These are phyloP conservation scores for Yarrowia phangngaensis DNA, from an alignment of 805 yeast species.

Conservation along the genomic window DNA sequence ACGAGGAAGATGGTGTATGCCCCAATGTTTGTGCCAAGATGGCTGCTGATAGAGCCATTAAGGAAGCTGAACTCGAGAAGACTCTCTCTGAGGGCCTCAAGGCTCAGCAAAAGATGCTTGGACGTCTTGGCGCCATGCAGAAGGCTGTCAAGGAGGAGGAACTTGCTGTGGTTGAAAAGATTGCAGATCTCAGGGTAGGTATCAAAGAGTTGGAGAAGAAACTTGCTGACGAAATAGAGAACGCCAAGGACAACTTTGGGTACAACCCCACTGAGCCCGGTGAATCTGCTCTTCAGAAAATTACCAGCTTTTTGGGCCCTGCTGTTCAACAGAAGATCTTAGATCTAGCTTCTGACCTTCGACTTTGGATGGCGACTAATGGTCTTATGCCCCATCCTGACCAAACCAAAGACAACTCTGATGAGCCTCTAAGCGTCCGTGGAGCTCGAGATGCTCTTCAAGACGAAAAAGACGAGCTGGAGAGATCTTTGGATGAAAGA, in stretches of 20 bases:
- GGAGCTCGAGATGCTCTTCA: constrained; percentile 30
- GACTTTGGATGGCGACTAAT: constrained; percentile 9
- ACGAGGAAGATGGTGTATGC: constrained; percentile 61
- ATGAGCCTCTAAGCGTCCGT: constrained; percentile 28
- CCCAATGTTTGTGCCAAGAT: constrained; percentile 54
- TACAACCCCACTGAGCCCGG: neutral
- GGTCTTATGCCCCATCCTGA: constrained; percentile 24
- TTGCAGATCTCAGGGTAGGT: constrained; percentile 8
- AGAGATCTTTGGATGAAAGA: constrained; percentile 29
- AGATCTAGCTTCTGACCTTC: constrained; percentile 1
- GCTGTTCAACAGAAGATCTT: constrained; percentile 5
- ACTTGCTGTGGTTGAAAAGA: constrained; percentile 32
- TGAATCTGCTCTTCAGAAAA: constrained; percentile 14
- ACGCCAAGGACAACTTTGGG: constrained; percentile 12
- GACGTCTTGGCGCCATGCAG: constrained; percentile 35
- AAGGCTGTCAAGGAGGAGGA: constrained; percentile 31
- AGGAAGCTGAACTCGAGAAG: constrained; percentile 30
- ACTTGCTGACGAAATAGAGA: constrained; percentile 1
- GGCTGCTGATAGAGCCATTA: constrained; percentile 41
- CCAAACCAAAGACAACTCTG: neutral
- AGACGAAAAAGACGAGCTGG: constrained; percentile 30
- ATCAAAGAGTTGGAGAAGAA: constrained; percentile 14
- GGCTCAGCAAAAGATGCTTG: constrained; percentile 38
- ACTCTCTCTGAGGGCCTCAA: constrained; percentile 40
- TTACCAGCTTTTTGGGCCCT: constrained; percentile 18